Evolutionary conservation across 768 basidiomycete species (phyloP).

Genomic region (Chalciporus sphaerocephalus): DNA sequence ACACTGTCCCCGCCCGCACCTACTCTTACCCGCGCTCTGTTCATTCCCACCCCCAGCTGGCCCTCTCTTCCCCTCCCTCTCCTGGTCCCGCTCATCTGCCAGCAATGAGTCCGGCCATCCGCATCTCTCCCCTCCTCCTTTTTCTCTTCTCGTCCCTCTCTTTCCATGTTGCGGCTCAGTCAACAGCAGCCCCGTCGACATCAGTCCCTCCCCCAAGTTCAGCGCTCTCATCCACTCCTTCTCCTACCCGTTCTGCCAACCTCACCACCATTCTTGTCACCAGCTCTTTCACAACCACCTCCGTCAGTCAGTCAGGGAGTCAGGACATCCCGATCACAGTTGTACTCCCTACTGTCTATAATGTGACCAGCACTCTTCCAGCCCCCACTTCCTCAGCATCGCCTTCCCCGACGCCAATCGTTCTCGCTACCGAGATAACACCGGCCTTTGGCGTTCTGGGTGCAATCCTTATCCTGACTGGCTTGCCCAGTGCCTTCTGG

Average conservation of each 20-base stretch:
- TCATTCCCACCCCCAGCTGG: conserved; percentile 11
- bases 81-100: conserved; percentile 1
- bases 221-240: conserved; percentile 19
- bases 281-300: conserved; percentile 47
- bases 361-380: conserved; percentile 57
- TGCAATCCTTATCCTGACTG: conserved; percentile 82
- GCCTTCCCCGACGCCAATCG: conserved; percentile 32
- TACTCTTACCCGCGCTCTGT: not conserved
- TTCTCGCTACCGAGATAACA: conserved; percentile 64
- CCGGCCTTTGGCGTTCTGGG: conserved; percentile 90
- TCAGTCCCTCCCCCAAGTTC: conserved; percentile 3
- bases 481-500: conserved; percentile 84
- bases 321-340: conserved; percentile 49
- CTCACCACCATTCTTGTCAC: conserved; percentile 55
- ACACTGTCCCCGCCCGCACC: conserved; percentile 10
- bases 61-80: not conserved
- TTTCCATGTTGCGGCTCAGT: conserved; percentile 37
- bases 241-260: conserved; percentile 25
- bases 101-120: conserved; percentile 10
- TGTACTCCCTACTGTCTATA: conserved; percentile 55
- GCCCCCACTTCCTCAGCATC: conserved; percentile 46
- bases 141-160: conserved; percentile 30
- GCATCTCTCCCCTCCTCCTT: conserved; percentile 10
- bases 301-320: conserved; percentile 44
- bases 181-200: conserved; percentile 18